A percentile compares a stretch with the other conserved stretches of the same genome.
phyloP scores from a whole-genome alignment of 305 asterid genomes.

The Rubia balearica region DNA sequence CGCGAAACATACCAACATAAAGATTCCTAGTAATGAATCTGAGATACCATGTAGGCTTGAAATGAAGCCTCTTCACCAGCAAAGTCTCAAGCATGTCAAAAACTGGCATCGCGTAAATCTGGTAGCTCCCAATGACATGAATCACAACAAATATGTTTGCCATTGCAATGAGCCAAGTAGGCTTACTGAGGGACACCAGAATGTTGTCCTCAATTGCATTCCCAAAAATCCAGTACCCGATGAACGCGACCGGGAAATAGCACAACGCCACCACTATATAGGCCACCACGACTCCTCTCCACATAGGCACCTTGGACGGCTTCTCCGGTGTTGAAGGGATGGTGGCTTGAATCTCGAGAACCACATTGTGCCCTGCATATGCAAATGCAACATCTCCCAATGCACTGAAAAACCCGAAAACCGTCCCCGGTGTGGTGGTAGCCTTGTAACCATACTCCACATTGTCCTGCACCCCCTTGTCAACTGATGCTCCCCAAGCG shows the following conservation, averaged over 20 bases:
- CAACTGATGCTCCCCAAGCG: conserved; percentile 51
- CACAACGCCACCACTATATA: conserved; percentile 60
- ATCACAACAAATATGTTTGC: conserved; percentile 75
- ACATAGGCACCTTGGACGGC: conserved; percentile 66
- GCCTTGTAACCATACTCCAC: conserved; percentile 51
- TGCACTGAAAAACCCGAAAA: conserved; percentile 56
- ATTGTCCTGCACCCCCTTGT: conserved; percentile 38
- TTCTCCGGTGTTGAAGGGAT: conserved; percentile 62
- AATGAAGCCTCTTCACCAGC: conserved; percentile 55
- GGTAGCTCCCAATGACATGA: conserved; percentile 80
- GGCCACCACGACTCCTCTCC: conserved; percentile 66
- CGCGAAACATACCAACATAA: conserved; percentile 57
- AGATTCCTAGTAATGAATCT: conserved; percentile 50
- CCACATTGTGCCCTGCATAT: conserved; percentile 75
- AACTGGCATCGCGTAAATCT: conserved; percentile 88
- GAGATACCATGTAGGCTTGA: conserved; percentile 54
- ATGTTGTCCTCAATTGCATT: conserved; percentile 42
- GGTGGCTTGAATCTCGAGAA: conserved; percentile 65
- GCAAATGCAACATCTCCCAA: conserved; percentile 69
- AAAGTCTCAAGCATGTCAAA: conserved; percentile 87
- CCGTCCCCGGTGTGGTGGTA: conserved; percentile 32
- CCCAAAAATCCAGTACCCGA: conserved; percentile 56
- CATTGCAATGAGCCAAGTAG: conserved; percentile 68
- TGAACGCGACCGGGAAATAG: conserved; percentile 67
- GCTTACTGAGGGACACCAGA: conserved; percentile 36